A percentile compares a stretch with the other conserved stretches of the same genome.
Conservation (phyloP, 192 early-diverging fungal genomes). For the Obelidium mucronatum region DNA sequence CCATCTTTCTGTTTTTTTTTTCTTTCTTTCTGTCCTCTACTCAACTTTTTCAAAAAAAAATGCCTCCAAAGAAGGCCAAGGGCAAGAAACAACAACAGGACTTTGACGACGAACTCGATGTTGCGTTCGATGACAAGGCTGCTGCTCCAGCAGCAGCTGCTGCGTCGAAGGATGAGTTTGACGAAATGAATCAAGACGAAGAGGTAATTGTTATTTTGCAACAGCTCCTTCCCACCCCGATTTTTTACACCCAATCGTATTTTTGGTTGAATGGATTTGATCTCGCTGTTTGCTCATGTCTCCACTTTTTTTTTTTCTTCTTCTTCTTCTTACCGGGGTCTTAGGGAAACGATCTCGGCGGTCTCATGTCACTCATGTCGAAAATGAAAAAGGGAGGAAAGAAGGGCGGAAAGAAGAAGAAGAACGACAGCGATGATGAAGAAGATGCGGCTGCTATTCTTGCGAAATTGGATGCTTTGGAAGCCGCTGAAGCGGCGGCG, state of each 20-base stretch:
- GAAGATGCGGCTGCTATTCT: conserved; percentile 57
- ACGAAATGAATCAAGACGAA: conserved; percentile 48
- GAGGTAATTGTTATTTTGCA: conserved; percentile 35
- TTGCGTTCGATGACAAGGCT: conserved; percentile 35
- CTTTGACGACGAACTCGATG: conserved; percentile 55
- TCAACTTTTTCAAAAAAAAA: conserved; percentile 4
- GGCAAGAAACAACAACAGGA: conserved; percentile 36
- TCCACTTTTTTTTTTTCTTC: no score
- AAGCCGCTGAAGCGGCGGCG: conserved; percentile 64
- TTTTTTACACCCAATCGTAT: neutral
- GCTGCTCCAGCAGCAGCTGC: conserved; percentile 40
- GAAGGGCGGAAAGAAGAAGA: conserved; percentile 52
- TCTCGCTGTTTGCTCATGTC: no score
- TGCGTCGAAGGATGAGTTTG: conserved; percentile 38
- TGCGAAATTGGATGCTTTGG: conserved; percentile 45
- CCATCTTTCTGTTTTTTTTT: conserved; percentile 8
- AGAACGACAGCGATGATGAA: conserved; percentile 47
- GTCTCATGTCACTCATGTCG: conserved; percentile 67
- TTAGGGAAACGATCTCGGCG: conserved; percentile 73
- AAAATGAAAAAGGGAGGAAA: conserved; percentile 46
- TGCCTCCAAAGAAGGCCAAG: conserved; percentile 36
- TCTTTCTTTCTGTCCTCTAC: conserved; percentile 7
- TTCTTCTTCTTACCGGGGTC: no score
- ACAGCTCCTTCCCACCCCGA: neutral
- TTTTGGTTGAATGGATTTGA: no score